Evolutionary conservation across 306 rosid species (phyloP).

Genomic region (Vigna radiata): DNA sequence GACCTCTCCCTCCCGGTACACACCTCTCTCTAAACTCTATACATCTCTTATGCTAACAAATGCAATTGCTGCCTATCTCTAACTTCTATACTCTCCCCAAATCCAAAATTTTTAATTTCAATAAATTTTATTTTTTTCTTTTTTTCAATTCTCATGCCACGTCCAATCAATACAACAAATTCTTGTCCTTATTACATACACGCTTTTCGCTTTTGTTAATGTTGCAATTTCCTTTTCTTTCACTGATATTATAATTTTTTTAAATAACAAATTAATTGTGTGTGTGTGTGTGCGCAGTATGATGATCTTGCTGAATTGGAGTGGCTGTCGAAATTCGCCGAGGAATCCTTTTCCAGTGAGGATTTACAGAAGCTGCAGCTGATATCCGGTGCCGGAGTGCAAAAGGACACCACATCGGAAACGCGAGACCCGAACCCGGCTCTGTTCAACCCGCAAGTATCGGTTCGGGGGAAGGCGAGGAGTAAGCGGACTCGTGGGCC

Average conservation of each 20-base stretch:
- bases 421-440: slow-evolving; percentile 39
- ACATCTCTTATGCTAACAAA: background rate
- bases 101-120: background rate
- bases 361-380: slow-evolving; percentile 80
- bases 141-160: background rate
- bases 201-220: background rate
- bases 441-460: slow-evolving; percentile 54
- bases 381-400: slow-evolving; percentile 68
- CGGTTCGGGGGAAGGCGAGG: slow-evolving; percentile 85
- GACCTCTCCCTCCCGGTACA: slow-evolving; percentile 89
- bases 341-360: slow-evolving; percentile 87
- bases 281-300: slow-evolving; percentile 10
- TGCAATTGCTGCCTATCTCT: background rate
- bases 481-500: slow-evolving; percentile 85
- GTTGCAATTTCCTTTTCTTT: slow-evolving; percentile 3
- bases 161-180: slow-evolving; percentile 31
- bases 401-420: slow-evolving; percentile 50
- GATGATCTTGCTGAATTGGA: slow-evolving; percentile 92
- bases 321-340: slow-evolving; percentile 86
- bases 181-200: slow-evolving; percentile 26
- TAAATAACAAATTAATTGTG: background rate
- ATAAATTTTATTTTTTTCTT: background rate
- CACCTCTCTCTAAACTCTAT: background rate
- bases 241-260: background rate
- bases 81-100: background rate